Base-by-base conservation (phyloP, 139 green algal genomes). In the Volvox africanus region DNA sequence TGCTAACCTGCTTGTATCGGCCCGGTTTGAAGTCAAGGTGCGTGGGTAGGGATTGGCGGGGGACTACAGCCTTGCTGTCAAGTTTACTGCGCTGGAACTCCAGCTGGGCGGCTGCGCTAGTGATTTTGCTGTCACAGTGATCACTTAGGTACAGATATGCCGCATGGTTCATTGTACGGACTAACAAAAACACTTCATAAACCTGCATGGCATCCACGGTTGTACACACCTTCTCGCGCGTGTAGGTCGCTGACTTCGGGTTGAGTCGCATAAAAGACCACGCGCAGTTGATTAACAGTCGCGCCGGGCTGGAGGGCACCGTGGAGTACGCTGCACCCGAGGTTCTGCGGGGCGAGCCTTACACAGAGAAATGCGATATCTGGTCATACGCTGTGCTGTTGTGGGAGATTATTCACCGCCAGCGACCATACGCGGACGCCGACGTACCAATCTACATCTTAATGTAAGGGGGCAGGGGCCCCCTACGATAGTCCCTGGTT, bases 271-370 rank as follows among this genome's bases (percentile, higher is more conserved):
- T 95, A 83, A 95, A 95, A 88, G 94, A 95, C 88, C 93, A 95
- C 33, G 89, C 92, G n/a, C 92, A 95, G 92, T 88, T 93, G 0
- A 83, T 88, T 69, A 93, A 92, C 89, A 89, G 77, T 61, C 50
- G 90, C 1, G 92, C 92, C 16, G 88, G 92, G 9, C 92, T 95
- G 50, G 93, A 95, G 69, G 94, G 94, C 67, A 96, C 94, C 11
- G 93, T 96, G 28, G 94, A 96, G 92, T 96, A 96, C 88, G 93
- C 92, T 35, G 94, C 94, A 24, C 94, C 94, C 5, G 94, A 96
- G 91, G 94, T 96, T 67, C 89, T 96, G 80, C 92, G 94, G 21
- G 94, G 94, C 20, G 94, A 96, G 91, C 93, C 94, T 2, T 96
- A 93, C 91, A 93, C 91, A 0, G 94, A 96, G 73, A 93, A 93